Evolutionary conservation across 208 protist genomes (phyloP).

Genomic region (Herpetomonas muscarum): DNA sequence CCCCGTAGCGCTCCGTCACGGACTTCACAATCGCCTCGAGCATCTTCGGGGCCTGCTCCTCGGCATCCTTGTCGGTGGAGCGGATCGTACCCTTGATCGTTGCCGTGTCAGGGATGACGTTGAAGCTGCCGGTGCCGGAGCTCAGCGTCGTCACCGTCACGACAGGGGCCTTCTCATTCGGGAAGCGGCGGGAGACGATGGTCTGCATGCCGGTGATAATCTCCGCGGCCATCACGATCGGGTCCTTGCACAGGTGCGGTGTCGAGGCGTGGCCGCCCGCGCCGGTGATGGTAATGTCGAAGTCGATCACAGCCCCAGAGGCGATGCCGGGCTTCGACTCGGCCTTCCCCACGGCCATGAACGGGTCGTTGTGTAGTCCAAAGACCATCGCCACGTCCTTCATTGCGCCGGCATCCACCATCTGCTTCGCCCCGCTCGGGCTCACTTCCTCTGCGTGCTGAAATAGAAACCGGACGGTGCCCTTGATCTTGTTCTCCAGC

Average conservation of each 20-base stretch:
- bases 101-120: constrained; percentile 56
- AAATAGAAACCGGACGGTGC: constrained; percentile 70
- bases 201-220: constrained; percentile 49
- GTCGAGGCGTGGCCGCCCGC: constrained; percentile 54
- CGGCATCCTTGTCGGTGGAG: constrained; percentile 34
- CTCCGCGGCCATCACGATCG: constrained; percentile 57
- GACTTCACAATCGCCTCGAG: constrained; percentile 36
- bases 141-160: constrained; percentile 49
- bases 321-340: constrained; percentile 25
- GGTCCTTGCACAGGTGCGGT: constrained; percentile 50
- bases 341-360: constrained; percentile 26
- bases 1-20: constrained; percentile 44
- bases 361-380: constrained; percentile 33
- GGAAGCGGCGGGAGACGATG: constrained; percentile 50
- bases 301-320: constrained; percentile 31
- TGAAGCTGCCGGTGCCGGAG: constrained; percentile 54
- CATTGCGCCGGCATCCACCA: constrained; percentile 44
- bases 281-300: constrained; percentile 48
- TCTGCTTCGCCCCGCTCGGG: constrained; percentile 49
- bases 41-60: constrained; percentile 27
- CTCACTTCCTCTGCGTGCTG: constrained; percentile 68
- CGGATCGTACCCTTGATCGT: constrained; percentile 52
- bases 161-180: constrained; percentile 34
- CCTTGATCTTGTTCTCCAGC: constrained; percentile 34
- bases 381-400: constrained; percentile 58